These are phyloP conservation scores for Hymenoscyphus fraxineus DNA, from an alignment of 2,329 filamentous ascomycete species.

Conservation along the genomic window DNA sequence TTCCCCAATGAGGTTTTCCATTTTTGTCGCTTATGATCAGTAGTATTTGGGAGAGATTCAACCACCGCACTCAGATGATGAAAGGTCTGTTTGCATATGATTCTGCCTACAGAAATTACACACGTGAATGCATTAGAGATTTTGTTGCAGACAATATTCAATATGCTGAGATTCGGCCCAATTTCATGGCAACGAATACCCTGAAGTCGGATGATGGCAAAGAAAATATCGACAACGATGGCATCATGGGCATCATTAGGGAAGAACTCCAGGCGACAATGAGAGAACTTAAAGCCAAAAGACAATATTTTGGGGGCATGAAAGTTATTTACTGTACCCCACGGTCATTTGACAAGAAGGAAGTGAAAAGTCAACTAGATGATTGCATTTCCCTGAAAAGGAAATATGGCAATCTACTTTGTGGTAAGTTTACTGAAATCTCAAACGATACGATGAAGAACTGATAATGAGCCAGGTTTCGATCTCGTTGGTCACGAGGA, in stretches of 20 bases:
- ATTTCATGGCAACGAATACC: slow-evolving; percentile 61
- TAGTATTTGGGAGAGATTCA: slow-evolving; percentile 59
- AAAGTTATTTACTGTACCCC: slow-evolving; percentile 72
- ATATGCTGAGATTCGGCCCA: slow-evolving; percentile 68
- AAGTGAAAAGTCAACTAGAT: slow-evolving; percentile 50
- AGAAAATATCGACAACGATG: slow-evolving; percentile 48
- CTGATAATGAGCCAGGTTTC: slow-evolving; percentile 47
- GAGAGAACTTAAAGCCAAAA: slow-evolving; percentile 36
- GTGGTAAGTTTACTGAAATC: slow-evolving; percentile 46
- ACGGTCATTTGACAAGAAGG: slow-evolving; percentile 49
- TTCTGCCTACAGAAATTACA: slow-evolving; percentile 59
- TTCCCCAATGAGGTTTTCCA: background rate
- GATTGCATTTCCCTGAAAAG: slow-evolving; percentile 61
- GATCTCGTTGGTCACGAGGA: slow-evolving; percentile 68
- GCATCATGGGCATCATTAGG: slow-evolving; percentile 59
- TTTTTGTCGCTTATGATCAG: slow-evolving; percentile 16
- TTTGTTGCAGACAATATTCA: slow-evolving; percentile 64
- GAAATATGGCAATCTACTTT: slow-evolving; percentile 55
- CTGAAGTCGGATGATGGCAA: slow-evolving; percentile 57
- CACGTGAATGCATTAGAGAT: slow-evolving; percentile 53
- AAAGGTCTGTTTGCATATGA: slow-evolving; percentile 69
- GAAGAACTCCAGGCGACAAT: slow-evolving; percentile 50
- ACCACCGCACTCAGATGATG: slow-evolving; percentile 66
- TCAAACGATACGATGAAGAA: background rate
- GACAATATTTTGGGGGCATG: slow-evolving; percentile 55